Evolutionary conservation across 148 eudicot genomes (phyloP).

Genomic region (Silene latifolia): DNA sequence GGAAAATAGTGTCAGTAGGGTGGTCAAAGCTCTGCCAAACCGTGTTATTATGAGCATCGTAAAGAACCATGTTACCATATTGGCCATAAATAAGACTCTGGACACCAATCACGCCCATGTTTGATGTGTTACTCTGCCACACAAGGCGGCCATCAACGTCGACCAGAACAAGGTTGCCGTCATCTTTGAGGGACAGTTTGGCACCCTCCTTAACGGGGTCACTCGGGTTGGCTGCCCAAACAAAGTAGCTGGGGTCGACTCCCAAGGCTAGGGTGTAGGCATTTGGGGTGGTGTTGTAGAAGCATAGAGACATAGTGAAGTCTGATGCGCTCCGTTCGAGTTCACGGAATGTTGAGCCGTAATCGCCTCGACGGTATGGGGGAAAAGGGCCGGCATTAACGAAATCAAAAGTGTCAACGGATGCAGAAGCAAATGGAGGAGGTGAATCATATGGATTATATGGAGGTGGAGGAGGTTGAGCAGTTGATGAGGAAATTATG

Average conservation of each 20-base stretch:
- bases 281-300: conserved; percentile 41
- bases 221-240: conserved; percentile 39
- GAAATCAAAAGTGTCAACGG: background rate
- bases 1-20: conserved; percentile 34
- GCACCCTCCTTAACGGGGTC: conserved; percentile 35
- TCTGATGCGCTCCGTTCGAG: background rate
- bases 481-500: background rate
- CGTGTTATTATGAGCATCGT: conserved; percentile 16
- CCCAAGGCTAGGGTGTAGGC: conserved; percentile 32
- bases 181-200: conserved; percentile 18
- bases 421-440: background rate
- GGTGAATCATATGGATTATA: conserved; percentile 1
- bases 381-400: background rate
- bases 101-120: conserved; percentile 30
- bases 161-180: conserved; percentile 30
- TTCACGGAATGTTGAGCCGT: conserved; percentile 5
- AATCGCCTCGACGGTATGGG: background rate
- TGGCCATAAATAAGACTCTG: conserved; percentile 11
- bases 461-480: conserved; percentile 5
- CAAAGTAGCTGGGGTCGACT: conserved; percentile 22
- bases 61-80: conserved; percentile 32
- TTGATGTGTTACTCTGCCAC: conserved; percentile 33
- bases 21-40: conserved; percentile 40
- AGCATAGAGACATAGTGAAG: conserved; percentile 17
- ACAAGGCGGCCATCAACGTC: conserved; percentile 33